These are phyloP conservation scores for Zymoseptoria ardabiliae DNA, from an alignment of 2,329 filamentous ascomycete species.

Conservation along the genomic window DNA sequence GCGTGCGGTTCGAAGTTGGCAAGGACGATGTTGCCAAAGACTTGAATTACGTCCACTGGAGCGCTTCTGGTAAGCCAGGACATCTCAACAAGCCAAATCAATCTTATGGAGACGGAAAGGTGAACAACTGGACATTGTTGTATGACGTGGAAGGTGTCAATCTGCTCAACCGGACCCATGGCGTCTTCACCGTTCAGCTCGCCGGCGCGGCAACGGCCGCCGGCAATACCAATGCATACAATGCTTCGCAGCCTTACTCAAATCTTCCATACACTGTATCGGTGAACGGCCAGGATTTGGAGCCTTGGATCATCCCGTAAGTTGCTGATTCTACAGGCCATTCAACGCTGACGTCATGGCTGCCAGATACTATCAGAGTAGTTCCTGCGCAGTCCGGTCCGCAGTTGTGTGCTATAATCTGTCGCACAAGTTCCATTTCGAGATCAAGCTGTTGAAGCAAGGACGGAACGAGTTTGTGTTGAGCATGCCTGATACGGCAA, in stretches of 20 bases:
- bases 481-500: constrained; percentile 53
- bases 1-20: constrained; percentile 52
- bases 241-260: constrained; percentile 45
- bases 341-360: constrained; percentile 3
- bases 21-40: constrained; percentile 43
- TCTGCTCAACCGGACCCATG: constrained; percentile 35
- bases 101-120: constrained; percentile 39
- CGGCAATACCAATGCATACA: constrained; percentile 55
- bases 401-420: constrained; percentile 57
- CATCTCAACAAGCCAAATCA: constrained; percentile 41
- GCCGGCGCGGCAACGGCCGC: constrained; percentile 56
- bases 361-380: constrained; percentile 46
- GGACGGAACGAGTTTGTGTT: constrained; percentile 51
- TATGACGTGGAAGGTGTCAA: constrained; percentile 43
- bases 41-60: constrained; percentile 61
- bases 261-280: constrained; percentile 48
- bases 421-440: constrained; percentile 53
- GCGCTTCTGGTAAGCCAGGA: constrained; percentile 51
- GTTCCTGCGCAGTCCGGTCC: constrained; percentile 54
- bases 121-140: constrained; percentile 54
- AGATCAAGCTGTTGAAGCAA: constrained; percentile 40
- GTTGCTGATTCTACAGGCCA: constrained; percentile 12
- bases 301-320: constrained; percentile 52
- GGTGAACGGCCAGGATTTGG: constrained; percentile 40
- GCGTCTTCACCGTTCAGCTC: constrained; percentile 56